Base-by-base conservation (phyloP, 1,284 basidiomycete genomes). In the Xanthoconium separans region DNA sequence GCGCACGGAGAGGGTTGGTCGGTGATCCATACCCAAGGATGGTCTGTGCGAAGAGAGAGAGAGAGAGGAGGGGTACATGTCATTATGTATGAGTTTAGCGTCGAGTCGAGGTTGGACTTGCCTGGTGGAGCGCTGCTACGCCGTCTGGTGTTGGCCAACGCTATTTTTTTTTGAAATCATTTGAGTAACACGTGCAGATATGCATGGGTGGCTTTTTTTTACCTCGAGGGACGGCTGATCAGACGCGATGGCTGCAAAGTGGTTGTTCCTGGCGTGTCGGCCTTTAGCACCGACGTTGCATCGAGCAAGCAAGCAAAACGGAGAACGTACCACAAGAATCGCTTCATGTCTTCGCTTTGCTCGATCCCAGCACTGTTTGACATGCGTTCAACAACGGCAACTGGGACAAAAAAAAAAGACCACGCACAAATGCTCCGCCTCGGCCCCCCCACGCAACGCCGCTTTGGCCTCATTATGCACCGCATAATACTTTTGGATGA, bases 181-280 rank as follows among this genome's bases (percentile, higher is more conserved):
- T 30, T 22, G 13, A 13, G 33, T 16, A 12, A 34, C 7, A 13
- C 33, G 8, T 13, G 33, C 7, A 6, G 33, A 34, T 24, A 24
- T 3, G 24, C 24, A 24, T 6, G 24, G 24, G 24, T 24, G 24
- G 6, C 24, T 24, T 24, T 24, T 24, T 24, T 24, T n/a, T 43
- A 84, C 85, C 79, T 88, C 87, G 47, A 90, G 70, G 4, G 84
- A 72, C n/a, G 88, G 88, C 60, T 85, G 82, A 70, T 90, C 87
- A 27, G 84, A 86, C 4, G 85, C 87, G 39, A 89, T 66, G 4
- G 87, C 86, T 1, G 87, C 83, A 65, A 90, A 89, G 65, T 90
- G 87, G 63, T 89, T 86, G 70, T 90, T 77, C 88, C 87, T 89
- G 54, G 30, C 16, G 12, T 45, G 27, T 31, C 29, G n/a, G n/a